Conservation (phyloP, 495 filamentous ascomycete genomes). For the Chaetomium tenue region DNA sequence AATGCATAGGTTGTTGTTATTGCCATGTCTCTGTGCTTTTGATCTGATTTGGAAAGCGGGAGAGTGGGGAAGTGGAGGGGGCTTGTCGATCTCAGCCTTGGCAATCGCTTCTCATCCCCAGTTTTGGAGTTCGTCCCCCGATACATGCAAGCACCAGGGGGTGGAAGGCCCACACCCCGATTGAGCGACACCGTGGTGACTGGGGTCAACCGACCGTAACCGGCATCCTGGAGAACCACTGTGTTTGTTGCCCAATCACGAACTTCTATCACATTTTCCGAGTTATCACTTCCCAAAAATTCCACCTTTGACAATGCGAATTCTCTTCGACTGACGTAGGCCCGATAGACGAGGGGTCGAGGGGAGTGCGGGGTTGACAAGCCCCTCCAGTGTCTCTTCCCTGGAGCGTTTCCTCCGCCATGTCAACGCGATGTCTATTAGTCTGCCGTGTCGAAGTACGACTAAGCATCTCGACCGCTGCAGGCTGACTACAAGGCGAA, state of each 20-base stretch:
- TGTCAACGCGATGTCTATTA: too few relatives aligned
- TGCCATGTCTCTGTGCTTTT: neutral
- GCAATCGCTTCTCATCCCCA: neutral
- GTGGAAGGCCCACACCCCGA: neutral
- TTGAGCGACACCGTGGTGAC: conserved; percentile 6
- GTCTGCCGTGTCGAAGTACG: too few relatives aligned
- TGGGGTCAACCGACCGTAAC: conserved; percentile 8
- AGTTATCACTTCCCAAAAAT: neutral
- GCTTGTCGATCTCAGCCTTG: conserved; percentile 2
- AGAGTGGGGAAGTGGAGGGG: neutral
- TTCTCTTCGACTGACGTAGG: neutral
- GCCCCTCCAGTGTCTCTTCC: neutral
- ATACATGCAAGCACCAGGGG: neutral
- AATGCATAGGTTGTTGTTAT: neutral
- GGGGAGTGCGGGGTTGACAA: neutral
- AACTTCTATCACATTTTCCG: neutral
- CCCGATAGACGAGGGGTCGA: neutral
- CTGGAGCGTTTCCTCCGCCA: neutral
- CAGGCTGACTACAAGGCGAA: neutral
- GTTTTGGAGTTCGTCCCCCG: neutral
- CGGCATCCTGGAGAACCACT: neutral
- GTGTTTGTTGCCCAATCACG: neutral
- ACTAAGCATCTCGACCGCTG: too few relatives aligned
- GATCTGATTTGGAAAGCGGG: neutral
- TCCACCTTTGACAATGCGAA: neutral